These are phyloP conservation scores for Sungouiozyma ichnusensis DNA, from an alignment of 805 yeast species.

Conservation along the genomic window DNA sequence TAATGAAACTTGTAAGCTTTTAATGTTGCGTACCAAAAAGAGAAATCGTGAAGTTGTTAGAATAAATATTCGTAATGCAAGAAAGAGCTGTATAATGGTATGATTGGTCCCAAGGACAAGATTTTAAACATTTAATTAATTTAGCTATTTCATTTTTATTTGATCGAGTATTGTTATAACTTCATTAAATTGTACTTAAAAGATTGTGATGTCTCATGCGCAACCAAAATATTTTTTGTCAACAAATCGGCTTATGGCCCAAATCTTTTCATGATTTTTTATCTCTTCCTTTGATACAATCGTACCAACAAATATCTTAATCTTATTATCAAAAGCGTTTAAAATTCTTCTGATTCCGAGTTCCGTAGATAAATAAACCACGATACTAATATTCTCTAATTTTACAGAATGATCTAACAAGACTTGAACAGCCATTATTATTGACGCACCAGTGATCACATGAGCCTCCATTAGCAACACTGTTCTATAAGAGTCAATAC, in stretches of 20 bases:
- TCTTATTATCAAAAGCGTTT: slow-evolving; percentile 55
- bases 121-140: too few relatives aligned
- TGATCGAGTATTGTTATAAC: too few relatives aligned
- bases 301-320: slow-evolving; percentile 60
- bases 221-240: slow-evolving; percentile 71
- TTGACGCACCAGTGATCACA: slow-evolving; percentile 84
- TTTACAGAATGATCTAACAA: slow-evolving; percentile 68
- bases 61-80: neutral
- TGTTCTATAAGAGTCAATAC: slow-evolving; percentile 26
- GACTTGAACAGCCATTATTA: slow-evolving; percentile 88
- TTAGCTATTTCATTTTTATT: too few relatives aligned
- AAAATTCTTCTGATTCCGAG: slow-evolving; percentile 63
- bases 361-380: slow-evolving; percentile 68
- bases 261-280: slow-evolving; percentile 38
- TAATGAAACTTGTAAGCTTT: slow-evolving; percentile 51
- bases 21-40: slow-evolving; percentile 12
- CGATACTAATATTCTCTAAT: slow-evolving; percentile 52
- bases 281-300: slow-evolving; percentile 40
- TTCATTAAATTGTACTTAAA: too few relatives aligned
- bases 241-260: slow-evolving; percentile 57
- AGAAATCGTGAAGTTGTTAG: neutral
- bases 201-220: slow-evolving; percentile 6
- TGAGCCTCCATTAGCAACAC: slow-evolving; percentile 79
- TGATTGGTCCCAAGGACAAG: too few relatives aligned
- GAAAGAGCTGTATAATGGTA: too few relatives aligned